Evolutionary conservation across 169 alveolate species (phyloP).

Genomic region (Perkinsus olseni): DNA sequence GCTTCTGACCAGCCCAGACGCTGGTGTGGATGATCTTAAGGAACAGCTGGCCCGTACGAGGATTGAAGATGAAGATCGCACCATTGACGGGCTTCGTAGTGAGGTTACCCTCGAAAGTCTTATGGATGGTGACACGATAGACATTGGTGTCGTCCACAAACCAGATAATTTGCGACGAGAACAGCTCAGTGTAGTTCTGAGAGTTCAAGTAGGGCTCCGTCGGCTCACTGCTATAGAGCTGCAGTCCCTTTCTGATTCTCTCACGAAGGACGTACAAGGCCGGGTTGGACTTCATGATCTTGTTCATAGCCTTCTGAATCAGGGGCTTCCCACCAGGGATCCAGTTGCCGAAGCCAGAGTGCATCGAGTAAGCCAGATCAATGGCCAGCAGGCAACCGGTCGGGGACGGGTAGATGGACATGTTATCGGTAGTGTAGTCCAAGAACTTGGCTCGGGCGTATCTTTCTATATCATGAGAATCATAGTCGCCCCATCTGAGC

Average conservation of each 20-base stretch:
- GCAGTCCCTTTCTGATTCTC: constrained; percentile 98
- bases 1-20: constrained; percentile 99
- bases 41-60: constrained; percentile 97
- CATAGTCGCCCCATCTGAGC: constrained; percentile 99
- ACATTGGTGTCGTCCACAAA: constrained; percentile 99
- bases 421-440: constrained; percentile 98
- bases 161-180: constrained; percentile 97
- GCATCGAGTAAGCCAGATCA: constrained; percentile 97
- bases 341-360: constrained; percentile 99
- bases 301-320: constrained; percentile 93
- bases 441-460: constrained; percentile 97
- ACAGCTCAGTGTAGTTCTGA: constrained; percentile 96
- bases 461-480: constrained; percentile 99
- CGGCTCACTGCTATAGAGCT: constrained; percentile 98
- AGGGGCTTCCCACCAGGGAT: constrained; percentile 92
- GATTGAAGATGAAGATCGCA: constrained; percentile 98
- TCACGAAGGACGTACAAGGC: constrained; percentile 98
- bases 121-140: constrained; percentile 98
- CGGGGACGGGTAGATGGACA: constrained; percentile 97
- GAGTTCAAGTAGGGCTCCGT: constrained; percentile 99
- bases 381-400: constrained; percentile 96
- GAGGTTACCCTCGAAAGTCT: constrained; percentile 99
- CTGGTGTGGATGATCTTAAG: constrained; percentile 98
- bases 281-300: constrained; percentile 98
- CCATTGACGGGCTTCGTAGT: constrained; percentile 99